Percentiles rank a stretch among this genome's conserved stretches.
phyloP scores from a whole-genome alignment of 129 eudicot genomes.

The Chrysanthemum lavandulifolium region DNA sequence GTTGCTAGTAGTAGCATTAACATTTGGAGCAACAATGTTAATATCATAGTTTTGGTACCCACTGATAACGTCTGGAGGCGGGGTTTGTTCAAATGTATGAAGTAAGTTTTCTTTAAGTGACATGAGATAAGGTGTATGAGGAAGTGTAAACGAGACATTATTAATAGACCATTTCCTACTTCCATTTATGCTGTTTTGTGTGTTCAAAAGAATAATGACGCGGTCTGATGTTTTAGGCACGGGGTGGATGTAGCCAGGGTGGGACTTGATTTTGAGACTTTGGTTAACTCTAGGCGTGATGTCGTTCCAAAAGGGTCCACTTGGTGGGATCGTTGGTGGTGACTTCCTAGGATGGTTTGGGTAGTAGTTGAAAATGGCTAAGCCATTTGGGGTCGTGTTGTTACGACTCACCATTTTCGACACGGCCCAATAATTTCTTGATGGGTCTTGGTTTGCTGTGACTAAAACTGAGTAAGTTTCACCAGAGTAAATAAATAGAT shows the following conservation, averaged over 20 bases:
- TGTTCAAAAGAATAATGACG: slow-evolving; percentile 63
- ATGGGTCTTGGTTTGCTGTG: slow-evolving; percentile 73
- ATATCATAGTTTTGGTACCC: slow-evolving; percentile 47
- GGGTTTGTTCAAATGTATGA: slow-evolving; percentile 48
- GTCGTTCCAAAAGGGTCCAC: slow-evolving; percentile 69
- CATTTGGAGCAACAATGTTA: slow-evolving; percentile 28
- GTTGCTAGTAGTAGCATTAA: slow-evolving; percentile 51
- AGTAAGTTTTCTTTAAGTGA: slow-evolving; percentile 52
- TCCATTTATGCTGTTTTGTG: slow-evolving; percentile 64
- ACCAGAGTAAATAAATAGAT: slow-evolving; percentile 84
- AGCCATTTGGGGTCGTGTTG: slow-evolving; percentile 57
- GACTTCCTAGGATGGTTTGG: slow-evolving; percentile 63
- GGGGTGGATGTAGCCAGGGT: slow-evolving; percentile 36
- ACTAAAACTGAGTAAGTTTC: slow-evolving; percentile 82
- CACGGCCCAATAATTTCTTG: slow-evolving; percentile 76
- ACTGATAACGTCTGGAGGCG: slow-evolving; percentile 59
- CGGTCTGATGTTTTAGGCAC: slow-evolving; percentile 66
- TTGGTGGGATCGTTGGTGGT: slow-evolving; percentile 69
- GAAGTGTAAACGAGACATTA: slow-evolving; percentile 64
- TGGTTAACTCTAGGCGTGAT: slow-evolving; percentile 45
- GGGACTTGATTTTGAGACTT: slow-evolving; percentile 57
- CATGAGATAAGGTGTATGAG: slow-evolving; percentile 72
- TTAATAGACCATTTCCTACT: slow-evolving; percentile 65
- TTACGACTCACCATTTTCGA: slow-evolving; percentile 56
- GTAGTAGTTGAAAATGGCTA: slow-evolving; percentile 76